A percentile compares a stretch with the other conserved stretches of the same genome.
Evolutionary conservation across 805 yeast species (phyloP).

Genomic region (Starmerella roubikii): DNA sequence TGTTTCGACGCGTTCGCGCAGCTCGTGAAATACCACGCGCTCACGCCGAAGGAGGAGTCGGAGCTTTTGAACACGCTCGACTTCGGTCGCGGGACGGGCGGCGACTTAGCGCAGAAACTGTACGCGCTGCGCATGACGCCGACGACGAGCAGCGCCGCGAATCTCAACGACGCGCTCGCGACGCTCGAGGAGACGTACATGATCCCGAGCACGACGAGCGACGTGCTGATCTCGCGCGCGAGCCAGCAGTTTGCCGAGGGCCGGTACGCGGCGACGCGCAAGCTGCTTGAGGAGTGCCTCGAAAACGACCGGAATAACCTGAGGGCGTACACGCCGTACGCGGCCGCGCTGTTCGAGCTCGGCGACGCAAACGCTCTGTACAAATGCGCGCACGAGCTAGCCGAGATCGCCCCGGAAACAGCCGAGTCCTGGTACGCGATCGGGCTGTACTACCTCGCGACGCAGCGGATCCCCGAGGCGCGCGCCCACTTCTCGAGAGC

Average conservation of each 20-base stretch:
- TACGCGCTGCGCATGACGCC: constrained; percentile 69
- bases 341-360: constrained; percentile 73
- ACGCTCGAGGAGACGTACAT: constrained; percentile 59
- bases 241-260: constrained; percentile 63
- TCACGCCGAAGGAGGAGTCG: constrained; percentile 56
- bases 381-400: constrained; percentile 67
- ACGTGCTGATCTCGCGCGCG: constrained; percentile 53
- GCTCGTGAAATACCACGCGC: constrained; percentile 52
- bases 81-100: constrained; percentile 68
- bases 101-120: constrained; percentile 61
- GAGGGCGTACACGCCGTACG: constrained; percentile 58
- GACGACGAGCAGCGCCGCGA: constrained; percentile 3
- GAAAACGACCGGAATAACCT: constrained; percentile 53
- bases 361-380: constrained; percentile 73
- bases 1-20: constrained; percentile 88
- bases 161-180: constrained; percentile 44
- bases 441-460: constrained; percentile 74
- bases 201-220: constrained; percentile 47
- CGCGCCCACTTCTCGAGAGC: constrained; percentile 80
- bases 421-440: constrained; percentile 87
- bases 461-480: constrained; percentile 64
- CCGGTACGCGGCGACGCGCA: constrained; percentile 61
- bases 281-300: constrained; percentile 46
- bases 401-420: constrained; percentile 67
- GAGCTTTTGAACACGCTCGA: constrained; percentile 41